These are phyloP conservation scores for Harringtonia aguacate DNA, from an alignment of 2,329 filamentous ascomycete genomes.

Conservation along the genomic window DNA sequence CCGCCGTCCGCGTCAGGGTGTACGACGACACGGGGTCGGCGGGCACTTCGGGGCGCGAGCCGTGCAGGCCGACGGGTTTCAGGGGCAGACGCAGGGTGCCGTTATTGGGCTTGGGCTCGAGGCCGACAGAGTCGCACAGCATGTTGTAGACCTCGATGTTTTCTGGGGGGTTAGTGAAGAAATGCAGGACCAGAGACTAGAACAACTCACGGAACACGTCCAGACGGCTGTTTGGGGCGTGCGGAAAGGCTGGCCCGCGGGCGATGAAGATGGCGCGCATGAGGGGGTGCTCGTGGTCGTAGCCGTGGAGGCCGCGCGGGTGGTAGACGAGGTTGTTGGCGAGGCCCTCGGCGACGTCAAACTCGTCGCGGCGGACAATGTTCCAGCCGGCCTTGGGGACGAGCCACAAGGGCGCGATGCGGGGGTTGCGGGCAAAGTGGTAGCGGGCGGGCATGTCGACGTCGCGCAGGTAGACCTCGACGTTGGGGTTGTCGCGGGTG, in stretches of 20 bases:
- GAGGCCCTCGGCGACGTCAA: constrained; percentile 59
- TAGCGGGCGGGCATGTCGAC: constrained; percentile 85
- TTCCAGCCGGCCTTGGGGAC: constrained; percentile 89
- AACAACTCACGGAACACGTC: constrained; percentile 68
- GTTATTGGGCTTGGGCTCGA: constrained; percentile 70
- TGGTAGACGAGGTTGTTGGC: constrained; percentile 58
- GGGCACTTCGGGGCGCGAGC: constrained; percentile 37
- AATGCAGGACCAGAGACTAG: neutral
- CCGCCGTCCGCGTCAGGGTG: constrained; percentile 11
- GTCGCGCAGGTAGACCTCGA: constrained; percentile 81
- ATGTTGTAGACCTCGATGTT: constrained; percentile 95
- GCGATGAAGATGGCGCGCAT: constrained; percentile 97
- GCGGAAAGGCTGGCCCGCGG: constrained; percentile 82
- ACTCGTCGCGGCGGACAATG: constrained; percentile 70
- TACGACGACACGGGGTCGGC: constrained; percentile 35
- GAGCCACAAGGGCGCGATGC: constrained; percentile 93
- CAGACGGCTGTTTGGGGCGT: constrained; percentile 68
- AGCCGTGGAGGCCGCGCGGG: constrained; percentile 81
- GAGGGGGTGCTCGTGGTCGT: constrained; percentile 86
- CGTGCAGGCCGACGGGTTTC: constrained; percentile 51
- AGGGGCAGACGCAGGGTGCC: constrained; percentile 71
- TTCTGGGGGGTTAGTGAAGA: constrained; percentile 39
- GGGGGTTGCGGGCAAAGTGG: constrained; percentile 77
- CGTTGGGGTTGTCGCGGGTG: constrained; percentile 50
- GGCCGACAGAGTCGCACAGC: constrained; percentile 73